Evolutionary conservation across 805 yeast genomes (phyloP), one percentile per base, ranked within the genome.

Genomic region (Debaryomyces hansenii): DNA sequence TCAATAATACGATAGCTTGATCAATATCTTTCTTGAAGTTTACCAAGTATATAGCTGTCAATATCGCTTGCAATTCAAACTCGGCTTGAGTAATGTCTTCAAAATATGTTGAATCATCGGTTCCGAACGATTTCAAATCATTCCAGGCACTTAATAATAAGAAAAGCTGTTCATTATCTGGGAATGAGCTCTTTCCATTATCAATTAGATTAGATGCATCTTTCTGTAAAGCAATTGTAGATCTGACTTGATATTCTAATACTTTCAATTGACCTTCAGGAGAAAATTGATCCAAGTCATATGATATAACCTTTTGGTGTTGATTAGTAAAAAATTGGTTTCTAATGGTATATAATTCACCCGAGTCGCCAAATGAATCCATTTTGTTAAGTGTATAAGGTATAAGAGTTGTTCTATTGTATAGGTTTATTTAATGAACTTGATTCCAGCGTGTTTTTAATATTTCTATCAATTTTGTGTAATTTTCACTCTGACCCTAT

Each of bases 251-350:
- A 51, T 49, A 70, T 43, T 67, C 74, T 49, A 70, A 54, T n/a
- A 66, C 75, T 47, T 70, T 69, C 39, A 69, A 50, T 50, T 66
- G 74, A 41, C 58, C 62, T 51, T 56, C 75, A 4, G 47, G 61
- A 16, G 73, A 62, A 51, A 71, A 74, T 42, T 68, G 77, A 5
- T 66, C 71, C 29, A 70, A 46, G 32, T 60, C 37, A 43, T 74
- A 70, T 5, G 67, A 59, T 39, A 68, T 55, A 2, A 78, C 80
- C 54, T 74, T 70, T 10, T 66, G 57, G 58, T 74, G 79, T 55
- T 81, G 83, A 41, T 83, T 82, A 10, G 85, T 78, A 62, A 77
- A 83, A 66, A 81, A 84, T 48, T 78, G 79, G 56, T 80, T 84
- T 53, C 80, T 75, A 20, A 83, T 62, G 14, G 72, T 74, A 62